Percentiles rank a stretch among this genome's conserved stretches.
phyloP scores from a whole-genome alignment of 2,329 filamentous ascomycete genomes.

The Coniochaeta sp. region DNA sequence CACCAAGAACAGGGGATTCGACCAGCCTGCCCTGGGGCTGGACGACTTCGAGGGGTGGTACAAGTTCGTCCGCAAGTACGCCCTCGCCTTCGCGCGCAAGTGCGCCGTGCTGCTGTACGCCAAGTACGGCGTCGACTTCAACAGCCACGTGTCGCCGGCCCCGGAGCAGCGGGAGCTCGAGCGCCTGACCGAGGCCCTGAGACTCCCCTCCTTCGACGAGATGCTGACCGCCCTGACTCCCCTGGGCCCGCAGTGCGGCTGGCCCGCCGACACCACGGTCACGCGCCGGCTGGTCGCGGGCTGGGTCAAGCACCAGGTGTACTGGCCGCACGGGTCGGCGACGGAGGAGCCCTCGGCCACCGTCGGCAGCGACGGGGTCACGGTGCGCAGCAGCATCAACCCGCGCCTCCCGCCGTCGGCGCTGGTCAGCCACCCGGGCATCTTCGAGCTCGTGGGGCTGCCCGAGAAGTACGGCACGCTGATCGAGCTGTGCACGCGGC shows the following conservation, averaged over 20 bases:
- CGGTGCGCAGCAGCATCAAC: neutral
- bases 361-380: slow-evolving; percentile 1
- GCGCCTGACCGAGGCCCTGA: slow-evolving; percentile 68
- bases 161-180: slow-evolving; percentile 71
- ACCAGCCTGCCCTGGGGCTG: slow-evolving; percentile 48
- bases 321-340: slow-evolving; percentile 21
- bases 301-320: slow-evolving; percentile 65
- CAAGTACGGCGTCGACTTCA: slow-evolving; percentile 83
- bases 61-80: slow-evolving; percentile 68
- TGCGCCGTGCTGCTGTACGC: slow-evolving; percentile 76
- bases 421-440: slow-evolving; percentile 70
- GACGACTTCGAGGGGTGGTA: slow-evolving; percentile 48
- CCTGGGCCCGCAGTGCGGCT: slow-evolving; percentile 35
- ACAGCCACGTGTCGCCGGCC: slow-evolving; percentile 55
- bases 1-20: slow-evolving; percentile 35
- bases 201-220: slow-evolving; percentile 70
- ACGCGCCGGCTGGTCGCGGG: slow-evolving; percentile 45
- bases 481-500: slow-evolving; percentile 82
- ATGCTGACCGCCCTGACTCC: slow-evolving; percentile 58
- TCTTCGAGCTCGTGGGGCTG: slow-evolving; percentile 88
- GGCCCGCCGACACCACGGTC: slow-evolving; percentile 30
- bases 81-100: slow-evolving; percentile 86
- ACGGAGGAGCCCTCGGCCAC: neutral
- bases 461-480: slow-evolving; percentile 88
- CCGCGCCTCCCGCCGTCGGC: slow-evolving; percentile 31